phyloP scores from a whole-genome alignment of 306 rosid species.

The Alnus rubra region DNA sequence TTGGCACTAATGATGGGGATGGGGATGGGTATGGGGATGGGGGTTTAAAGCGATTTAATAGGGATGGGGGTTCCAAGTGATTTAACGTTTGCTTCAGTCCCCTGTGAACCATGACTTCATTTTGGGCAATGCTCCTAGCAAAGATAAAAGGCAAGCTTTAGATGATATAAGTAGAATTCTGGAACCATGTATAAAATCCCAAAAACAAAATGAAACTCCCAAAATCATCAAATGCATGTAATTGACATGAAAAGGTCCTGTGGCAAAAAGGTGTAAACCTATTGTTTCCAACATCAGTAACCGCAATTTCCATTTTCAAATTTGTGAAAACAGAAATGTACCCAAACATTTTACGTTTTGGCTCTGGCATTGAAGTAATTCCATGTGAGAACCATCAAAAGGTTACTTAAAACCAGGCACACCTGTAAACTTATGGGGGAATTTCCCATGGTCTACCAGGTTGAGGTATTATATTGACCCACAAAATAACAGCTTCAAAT shows the following conservation, averaged over 20 bases:
- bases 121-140: constrained; percentile 43
- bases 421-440: constrained; percentile 17
- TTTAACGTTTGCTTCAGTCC: background rate
- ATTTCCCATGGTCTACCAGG: constrained; percentile 12
- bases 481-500: constrained; percentile 21
- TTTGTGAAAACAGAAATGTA: background rate
- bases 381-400: background rate
- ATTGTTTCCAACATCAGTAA: background rate
- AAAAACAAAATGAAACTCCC: background rate
- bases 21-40: background rate
- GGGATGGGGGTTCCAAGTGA: background rate
- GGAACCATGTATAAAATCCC: background rate
- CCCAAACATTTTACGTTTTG: background rate
- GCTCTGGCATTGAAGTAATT: background rate
- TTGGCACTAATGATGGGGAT: background rate
- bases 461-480: background rate
- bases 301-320: background rate
- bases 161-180: constrained; percentile 6
- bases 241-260: background rate
- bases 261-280: background rate
- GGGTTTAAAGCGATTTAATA: too few species aligned
- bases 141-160: constrained; percentile 18
- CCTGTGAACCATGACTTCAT: constrained; percentile 29
- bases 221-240: background rate
- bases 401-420: background rate